Base-by-base conservation (phyloP, 805 yeast genomes). In the Candida loeiensis region DNA sequence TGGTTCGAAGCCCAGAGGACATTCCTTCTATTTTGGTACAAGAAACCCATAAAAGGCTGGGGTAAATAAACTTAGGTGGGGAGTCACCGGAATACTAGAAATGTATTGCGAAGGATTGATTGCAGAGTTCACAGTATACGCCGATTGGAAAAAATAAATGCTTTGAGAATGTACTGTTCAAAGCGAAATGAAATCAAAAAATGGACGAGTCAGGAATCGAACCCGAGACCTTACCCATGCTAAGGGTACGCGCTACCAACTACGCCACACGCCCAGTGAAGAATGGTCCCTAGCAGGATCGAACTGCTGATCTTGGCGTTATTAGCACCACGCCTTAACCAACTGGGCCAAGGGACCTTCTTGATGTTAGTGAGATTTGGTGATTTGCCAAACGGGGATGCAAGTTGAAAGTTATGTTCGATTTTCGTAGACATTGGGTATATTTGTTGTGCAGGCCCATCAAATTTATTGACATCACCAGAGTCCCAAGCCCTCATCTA, bases 271-370 rank as follows among this genome's bases (percentile, higher is more conserved):
- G 82, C 84, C 83, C 83, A 31, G 24, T 34, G 18, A 53, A 32
- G 52, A 63, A 55, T 80, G 86, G 79, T 80, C 84, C 84, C 84
- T 79, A 78, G 84, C 86, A 77, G 86, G 86, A 79, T 80, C 86
- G 86, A 80, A 80, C 86, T 77, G 86, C 84, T 78, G 86, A 80
- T 79, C 86, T 69, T 55, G 73, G 74, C 72, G 73, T 68, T 68
- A 68, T 68, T 68, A 68, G 73, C 74, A 68, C 74, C 73, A 56
- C 73, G 73, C 73, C 73, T 63, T 68, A 66, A 68, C 74, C 73
- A 67, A 68, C 74, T 68, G 68, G 74, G 74, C 74, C 73, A 67
- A 68, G 74, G 73, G 74, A 66, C 73, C 73, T 19, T 58, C 62
- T 34, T 15, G 28, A 21, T 21, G 24, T 21, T 21, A 6, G 24